Evolutionary conservation across 306 rosid species (phyloP).

Genomic region (Benincasa hispida): DNA sequence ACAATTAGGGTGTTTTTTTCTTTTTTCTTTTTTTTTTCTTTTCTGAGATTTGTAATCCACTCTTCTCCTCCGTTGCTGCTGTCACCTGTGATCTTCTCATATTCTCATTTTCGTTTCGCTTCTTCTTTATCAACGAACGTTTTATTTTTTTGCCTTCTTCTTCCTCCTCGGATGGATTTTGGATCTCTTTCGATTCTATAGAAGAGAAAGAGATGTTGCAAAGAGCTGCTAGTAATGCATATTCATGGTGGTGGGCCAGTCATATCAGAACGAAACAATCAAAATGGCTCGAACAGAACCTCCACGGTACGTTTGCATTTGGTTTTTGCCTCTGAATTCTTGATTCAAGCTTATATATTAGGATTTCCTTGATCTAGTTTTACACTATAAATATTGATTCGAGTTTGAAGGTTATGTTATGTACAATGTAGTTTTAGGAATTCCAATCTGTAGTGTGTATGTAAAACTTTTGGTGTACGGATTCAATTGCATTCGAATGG

Average conservation of each 20-base stretch:
- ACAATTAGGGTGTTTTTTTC: neutral
- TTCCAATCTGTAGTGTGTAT: neutral
- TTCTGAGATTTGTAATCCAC: neutral
- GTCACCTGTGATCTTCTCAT: neutral
- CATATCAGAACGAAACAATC: slow-evolving; percentile 95
- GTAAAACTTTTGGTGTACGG: no score
- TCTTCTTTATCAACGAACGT: neutral
- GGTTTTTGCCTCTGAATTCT: neutral
- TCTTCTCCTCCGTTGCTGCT: neutral
- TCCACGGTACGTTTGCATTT: slow-evolving; percentile 42
- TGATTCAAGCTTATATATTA: neutral
- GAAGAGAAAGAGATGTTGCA: slow-evolving; percentile 43
- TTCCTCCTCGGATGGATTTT: neutral
- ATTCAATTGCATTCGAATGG: neutral
- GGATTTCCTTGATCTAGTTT: neutral
- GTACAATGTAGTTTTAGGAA: neutral
- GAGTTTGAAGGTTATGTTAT: neutral
- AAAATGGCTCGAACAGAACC: slow-evolving; percentile 92
- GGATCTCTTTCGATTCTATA: slow-evolving; percentile 13
- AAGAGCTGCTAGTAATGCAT: slow-evolving; percentile 90
- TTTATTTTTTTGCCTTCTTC: no score
- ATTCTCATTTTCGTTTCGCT: neutral
- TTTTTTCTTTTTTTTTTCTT: no score
- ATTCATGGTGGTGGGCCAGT: slow-evolving; percentile 99
- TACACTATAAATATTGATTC: neutral